Conservation (phyloP, 1,284 basidiomycete species). For the Boletus sp. region DNA sequence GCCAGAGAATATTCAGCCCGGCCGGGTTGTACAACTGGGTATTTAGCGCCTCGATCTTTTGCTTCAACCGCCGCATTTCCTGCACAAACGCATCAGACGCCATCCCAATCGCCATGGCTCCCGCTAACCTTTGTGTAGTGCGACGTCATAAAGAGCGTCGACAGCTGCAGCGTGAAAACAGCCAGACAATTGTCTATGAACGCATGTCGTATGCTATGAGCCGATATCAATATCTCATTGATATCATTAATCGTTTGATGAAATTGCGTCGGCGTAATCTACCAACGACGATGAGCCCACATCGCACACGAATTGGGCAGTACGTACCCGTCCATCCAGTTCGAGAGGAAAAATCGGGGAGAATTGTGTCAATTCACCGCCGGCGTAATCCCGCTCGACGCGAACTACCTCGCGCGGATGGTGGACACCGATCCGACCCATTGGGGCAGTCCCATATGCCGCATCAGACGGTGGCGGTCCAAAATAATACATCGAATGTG, state of each 20-base stretch:
- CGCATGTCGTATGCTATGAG: constrained; percentile 67
- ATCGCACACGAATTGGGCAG: not conserved
- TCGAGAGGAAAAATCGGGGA: constrained; percentile 81
- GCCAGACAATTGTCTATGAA: constrained; percentile 71
- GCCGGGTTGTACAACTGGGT: constrained; percentile 72
- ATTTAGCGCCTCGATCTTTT: constrained; percentile 68
- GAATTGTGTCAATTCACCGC: constrained; percentile 82
- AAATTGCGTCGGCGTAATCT: constrained; percentile 85
- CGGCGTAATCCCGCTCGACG: constrained; percentile 81
- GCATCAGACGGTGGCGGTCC: constrained; percentile 75
- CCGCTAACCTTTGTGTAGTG: constrained; percentile 76
- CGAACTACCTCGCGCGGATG: constrained; percentile 85
- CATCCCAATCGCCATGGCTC: not conserved
- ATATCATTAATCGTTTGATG: constrained; percentile 83
- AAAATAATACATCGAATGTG: constrained; percentile 80
- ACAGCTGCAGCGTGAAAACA: constrained; percentile 77
- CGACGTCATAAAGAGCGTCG: constrained; percentile 59
- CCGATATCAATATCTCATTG: constrained; percentile 80
- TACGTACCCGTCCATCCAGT: constrained; percentile 77
- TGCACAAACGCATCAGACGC: constrained; percentile 34
- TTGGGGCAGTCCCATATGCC: constrained; percentile 74
- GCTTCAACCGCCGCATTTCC: constrained; percentile 76
- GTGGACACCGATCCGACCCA: constrained; percentile 81
- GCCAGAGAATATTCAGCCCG: constrained; percentile 83
- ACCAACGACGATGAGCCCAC: constrained; percentile 4